Base-by-base conservation (phyloP, 768 basidiomycete species). In the Lentinula boryana region DNA sequence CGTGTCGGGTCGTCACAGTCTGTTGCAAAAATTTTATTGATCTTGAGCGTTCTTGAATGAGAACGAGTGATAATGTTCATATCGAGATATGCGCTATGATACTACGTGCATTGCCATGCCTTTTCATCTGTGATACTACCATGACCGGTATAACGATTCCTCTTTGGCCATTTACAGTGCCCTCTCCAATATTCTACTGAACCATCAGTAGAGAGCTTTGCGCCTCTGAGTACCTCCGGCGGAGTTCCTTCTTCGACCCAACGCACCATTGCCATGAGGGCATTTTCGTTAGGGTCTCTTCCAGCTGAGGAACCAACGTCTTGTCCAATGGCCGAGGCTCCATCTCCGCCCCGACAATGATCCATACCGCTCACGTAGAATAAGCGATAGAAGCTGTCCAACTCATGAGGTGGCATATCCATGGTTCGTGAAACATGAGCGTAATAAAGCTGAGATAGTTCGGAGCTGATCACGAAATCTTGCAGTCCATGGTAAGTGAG, bases 341-440 rank as follows among this genome's bases (percentile, higher is more conserved):
- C 65, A 8, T 60, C 60, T 16, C 66, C 66, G 23, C 54, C 62
- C 1, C 43, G 38, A 48, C 67, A 68, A 46, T 68, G 67, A 43
- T 58, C 53, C 67, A 68, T 68, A 38, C 67, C 67, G 13, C 66
- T 65, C 18, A 65, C 61, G 23, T 63, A 53, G 63, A 68, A 68
- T 23, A 68, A 59, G 27, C 67, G 66, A 52, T 67, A 68, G 57
- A 65, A 68, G 23, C 61, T 62, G 65, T 68, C 66, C 23, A 67
- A 54, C 27, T 60, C 62, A 18, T 33, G 23, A 27, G 38, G 57
- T 15, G 63, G 60, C 12, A 56, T 21, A 40, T 55, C 60, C 59
- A 67, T 65, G 10, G 64, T 62, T 32, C 61, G 53, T 31, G 67
- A 55, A 7, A 68, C 60, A 23, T 65, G 63, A 50, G 63, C 56